Conservation (phyloP, 2,329 filamentous ascomycete species). For the Alternaria sp. region DNA sequence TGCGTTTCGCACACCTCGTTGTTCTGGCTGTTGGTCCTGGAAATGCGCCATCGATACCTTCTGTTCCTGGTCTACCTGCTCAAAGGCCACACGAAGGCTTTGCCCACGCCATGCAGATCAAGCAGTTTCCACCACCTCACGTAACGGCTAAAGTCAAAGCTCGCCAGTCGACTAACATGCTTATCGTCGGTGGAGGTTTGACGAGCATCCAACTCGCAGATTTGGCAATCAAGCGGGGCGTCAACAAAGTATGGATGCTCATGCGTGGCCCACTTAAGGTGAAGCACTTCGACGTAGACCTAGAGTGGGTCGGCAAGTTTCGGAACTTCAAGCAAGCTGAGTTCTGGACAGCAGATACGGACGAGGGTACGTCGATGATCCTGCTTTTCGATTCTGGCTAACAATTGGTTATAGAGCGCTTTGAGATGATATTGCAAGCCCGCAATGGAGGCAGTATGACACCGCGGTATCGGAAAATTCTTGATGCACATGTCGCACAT, state of each 20-base stretch:
- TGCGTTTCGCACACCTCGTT: conserved; percentile 68
- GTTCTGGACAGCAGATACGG: conserved; percentile 79
- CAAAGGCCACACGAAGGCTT: conserved; percentile 57
- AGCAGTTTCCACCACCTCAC: conserved; percentile 63
- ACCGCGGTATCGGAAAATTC: conserved; percentile 70
- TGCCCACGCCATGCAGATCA: conserved; percentile 72
- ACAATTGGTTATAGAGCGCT: conserved; percentile 60
- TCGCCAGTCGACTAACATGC: conserved; percentile 63
- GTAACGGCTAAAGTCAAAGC: conserved; percentile 63
- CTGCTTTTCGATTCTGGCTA: neutral
- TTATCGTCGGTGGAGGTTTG: conserved; percentile 78
- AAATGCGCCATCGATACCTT: conserved; percentile 60
- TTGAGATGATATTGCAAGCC: conserved; percentile 70
- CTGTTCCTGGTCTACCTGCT: conserved; percentile 53
- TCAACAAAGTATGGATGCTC: conserved; percentile 73
- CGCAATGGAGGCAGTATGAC: conserved; percentile 81
- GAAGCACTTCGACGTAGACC: conserved; percentile 79
- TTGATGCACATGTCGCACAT: conserved; percentile 66
- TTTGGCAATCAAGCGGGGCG: conserved; percentile 69
- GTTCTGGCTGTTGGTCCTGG: conserved; percentile 76
- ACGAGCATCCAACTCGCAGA: conserved; percentile 79
- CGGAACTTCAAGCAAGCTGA: conserved; percentile 77
- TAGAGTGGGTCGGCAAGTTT: conserved; percentile 84
- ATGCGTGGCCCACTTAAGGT: conserved; percentile 69
- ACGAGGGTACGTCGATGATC: conserved; percentile 57